A percentile compares a stretch with the other conserved stretches of the same genome.
Conservation (phyloP, 2,329 filamentous ascomycete genomes). For the Stagonosporopsis vannaccii region DNA sequence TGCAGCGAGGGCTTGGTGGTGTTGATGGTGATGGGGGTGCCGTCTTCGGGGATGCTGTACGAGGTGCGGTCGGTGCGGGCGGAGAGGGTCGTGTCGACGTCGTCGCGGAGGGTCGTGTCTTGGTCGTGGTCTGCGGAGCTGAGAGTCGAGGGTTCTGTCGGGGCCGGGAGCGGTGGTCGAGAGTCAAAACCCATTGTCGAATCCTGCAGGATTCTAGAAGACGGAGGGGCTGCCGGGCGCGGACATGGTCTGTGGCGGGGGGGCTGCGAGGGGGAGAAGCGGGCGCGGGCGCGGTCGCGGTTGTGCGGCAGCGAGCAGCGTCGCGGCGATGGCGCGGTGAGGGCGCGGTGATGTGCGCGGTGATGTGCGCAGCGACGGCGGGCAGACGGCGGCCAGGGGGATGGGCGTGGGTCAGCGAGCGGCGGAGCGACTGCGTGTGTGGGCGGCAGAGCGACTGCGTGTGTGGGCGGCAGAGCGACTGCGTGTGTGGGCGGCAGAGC, state of each 20-base stretch:
- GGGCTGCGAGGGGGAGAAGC: conserved; percentile 2
- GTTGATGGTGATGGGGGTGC: conserved; percentile 89
- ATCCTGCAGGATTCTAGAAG: conserved; percentile 41
- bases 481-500: no score
- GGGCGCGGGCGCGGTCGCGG: not conserved
- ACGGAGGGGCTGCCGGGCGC: conserved; percentile 27
- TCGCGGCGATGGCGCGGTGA: not conserved
- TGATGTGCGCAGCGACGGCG: no score
- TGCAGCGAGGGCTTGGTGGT: conserved; percentile 69
- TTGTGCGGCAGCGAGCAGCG: not conserved
- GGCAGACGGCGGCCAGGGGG: not conserved
- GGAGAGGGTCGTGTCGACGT: conserved; percentile 72
- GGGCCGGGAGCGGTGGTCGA: conserved; percentile 74
- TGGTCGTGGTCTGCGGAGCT: conserved; percentile 64
- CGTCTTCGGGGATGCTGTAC: conserved; percentile 84
- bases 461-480: no score
- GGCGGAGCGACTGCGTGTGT: not conserved
- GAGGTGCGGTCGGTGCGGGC: conserved; percentile 73
- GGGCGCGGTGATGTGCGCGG: no score
- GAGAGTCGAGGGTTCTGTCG: conserved; percentile 74
- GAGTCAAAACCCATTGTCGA: conserved; percentile 55
- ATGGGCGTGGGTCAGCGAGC: not conserved
- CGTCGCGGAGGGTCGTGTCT: conserved; percentile 54
- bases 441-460: no score
- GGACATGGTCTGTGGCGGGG: conserved; percentile 37